Conservation (phyloP, 2,329 filamentous ascomycete species). For the Pyricularia pennisetigena region DNA sequence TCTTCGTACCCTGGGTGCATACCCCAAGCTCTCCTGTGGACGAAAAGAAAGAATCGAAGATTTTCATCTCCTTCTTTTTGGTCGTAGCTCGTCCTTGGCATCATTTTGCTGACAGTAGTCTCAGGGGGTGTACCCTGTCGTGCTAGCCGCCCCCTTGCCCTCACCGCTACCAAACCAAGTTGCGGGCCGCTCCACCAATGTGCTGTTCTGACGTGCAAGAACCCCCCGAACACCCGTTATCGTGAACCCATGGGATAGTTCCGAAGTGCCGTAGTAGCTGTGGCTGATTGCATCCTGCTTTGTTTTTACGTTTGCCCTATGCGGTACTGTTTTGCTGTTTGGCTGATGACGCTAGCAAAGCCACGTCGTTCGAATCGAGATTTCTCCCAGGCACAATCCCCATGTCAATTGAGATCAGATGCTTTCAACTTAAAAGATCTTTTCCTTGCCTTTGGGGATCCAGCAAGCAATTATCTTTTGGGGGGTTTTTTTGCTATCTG, state of each 20-base stretch:
- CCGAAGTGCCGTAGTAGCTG: not conserved
- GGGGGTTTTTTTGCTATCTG: too few species aligned
- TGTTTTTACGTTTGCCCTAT: not conserved
- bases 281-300: too few species aligned
- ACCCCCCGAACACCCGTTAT: not conserved
- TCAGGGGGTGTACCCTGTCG: not conserved
- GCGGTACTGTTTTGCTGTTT: not conserved
- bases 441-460: not conserved
- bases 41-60: not conserved
- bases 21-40: not conserved
- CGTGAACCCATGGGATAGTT: not conserved
- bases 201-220: not conserved
- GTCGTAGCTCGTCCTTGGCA: not conserved
- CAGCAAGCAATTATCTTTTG: too few species aligned
- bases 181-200: not conserved
- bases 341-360: not conserved
- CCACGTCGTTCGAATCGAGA: not conserved
- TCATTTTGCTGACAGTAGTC: not conserved
- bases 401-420: too few species aligned
- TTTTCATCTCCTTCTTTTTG: not conserved
- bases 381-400: too few species aligned
- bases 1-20: not conserved
- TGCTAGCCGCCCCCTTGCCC: not conserved
- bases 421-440: too few species aligned
- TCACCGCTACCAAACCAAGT: not conserved